Percentiles rank a stretch among this genome's conserved stretches.
Evolutionary conservation across 768 basidiomycete species (phyloP).

Genomic region (Termitomyces sp.): DNA sequence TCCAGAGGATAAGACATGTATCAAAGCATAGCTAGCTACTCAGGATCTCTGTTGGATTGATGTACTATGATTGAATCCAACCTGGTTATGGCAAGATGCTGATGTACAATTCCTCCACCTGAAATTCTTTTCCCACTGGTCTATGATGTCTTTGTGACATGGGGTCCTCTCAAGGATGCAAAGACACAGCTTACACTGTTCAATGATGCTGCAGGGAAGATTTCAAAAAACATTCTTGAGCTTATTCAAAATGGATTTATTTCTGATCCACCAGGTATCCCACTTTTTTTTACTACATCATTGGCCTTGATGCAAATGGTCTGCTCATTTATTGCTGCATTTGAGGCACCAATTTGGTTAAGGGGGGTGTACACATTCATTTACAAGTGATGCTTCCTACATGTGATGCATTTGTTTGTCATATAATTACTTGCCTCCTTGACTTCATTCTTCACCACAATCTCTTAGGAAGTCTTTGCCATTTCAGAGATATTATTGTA

Average conservation of each 20-base stretch:
- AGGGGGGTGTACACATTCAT: neutral
- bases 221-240: constrained; percentile 15
- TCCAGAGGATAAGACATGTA: no score
- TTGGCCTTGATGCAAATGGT: neutral
- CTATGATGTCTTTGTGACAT: constrained; percentile 14
- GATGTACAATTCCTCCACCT: constrained; percentile 18
- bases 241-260: constrained; percentile 4
- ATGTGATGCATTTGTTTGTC: neutral
- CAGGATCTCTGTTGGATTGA: no score
- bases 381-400: neutral
- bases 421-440: neutral
- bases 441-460: neutral
- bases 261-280: neutral
- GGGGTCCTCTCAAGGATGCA: constrained; percentile 21
- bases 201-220: constrained; percentile 17
- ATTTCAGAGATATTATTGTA: neutral
- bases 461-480: neutral
- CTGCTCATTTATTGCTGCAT: neutral
- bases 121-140: constrained; percentile 17
- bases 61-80: no score
- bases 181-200: neutral
- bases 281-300: neutral
- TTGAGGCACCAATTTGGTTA: neutral
- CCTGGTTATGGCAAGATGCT: constrained; percentile 14
- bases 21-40: no score